These are phyloP conservation scores for Pythium pyrilobum DNA, from an alignment of 352 stramenopile species.

Conservation along the genomic window DNA sequence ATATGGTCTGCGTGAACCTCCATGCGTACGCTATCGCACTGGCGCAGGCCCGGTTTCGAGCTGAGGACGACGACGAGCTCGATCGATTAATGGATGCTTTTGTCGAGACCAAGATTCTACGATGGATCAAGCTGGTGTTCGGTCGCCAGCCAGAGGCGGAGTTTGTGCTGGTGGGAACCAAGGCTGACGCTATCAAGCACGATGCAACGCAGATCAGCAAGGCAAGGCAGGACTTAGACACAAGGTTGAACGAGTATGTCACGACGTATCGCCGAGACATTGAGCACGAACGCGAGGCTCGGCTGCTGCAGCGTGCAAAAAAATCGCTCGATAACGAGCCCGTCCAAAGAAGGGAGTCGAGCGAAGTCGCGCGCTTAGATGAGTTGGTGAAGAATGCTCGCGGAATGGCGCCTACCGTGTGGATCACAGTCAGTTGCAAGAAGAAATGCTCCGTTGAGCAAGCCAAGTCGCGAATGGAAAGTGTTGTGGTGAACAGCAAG, in stretches of 20 bases:
- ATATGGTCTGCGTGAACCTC: constrained; percentile 12
- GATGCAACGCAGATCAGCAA: neutral
- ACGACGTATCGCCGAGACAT: too few species aligned
- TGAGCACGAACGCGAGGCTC: too few species aligned
- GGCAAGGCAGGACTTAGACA: neutral
- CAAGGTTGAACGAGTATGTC: neutral
- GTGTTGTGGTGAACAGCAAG: neutral
- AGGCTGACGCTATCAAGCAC: constrained; percentile 2
- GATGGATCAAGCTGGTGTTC: constrained; percentile 5
- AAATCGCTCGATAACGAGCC: too few species aligned
- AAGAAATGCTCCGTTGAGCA: neutral
- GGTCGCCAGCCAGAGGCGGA: constrained; percentile 11
- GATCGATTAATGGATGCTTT: neutral
- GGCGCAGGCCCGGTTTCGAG: neutral
- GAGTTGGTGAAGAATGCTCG: too few species aligned
- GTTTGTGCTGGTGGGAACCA: constrained; percentile 11
- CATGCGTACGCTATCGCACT: neutral
- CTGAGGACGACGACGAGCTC: neutral
- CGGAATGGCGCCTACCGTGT: too few species aligned
- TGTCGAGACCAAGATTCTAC: neutral
- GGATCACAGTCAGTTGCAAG: constrained; percentile 3
- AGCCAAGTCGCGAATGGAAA: neutral
- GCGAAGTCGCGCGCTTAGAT: too few species aligned
- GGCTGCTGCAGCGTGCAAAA: too few species aligned
- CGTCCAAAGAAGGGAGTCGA: too few species aligned